These are phyloP conservation scores for Sanguinoderma infundibulare DNA, from an alignment of 1,284 basidiomycete genomes.

Conservation along the genomic window DNA sequence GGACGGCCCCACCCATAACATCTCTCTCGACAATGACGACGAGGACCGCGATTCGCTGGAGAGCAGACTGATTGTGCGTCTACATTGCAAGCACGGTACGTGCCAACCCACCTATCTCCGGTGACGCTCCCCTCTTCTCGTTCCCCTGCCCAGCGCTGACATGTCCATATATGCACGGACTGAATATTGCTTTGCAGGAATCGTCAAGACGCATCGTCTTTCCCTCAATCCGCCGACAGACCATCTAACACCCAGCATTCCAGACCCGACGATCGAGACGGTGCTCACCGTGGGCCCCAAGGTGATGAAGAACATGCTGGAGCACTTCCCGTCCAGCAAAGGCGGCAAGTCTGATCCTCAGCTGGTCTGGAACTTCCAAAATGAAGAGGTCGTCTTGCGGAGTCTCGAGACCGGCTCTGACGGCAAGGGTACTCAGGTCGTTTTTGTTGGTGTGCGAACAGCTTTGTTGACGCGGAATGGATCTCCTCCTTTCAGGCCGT, in stretches of 20 bases:
- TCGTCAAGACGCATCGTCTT: constrained; percentile 79
- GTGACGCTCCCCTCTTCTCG: not conserved
- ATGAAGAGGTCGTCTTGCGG: constrained; percentile 66
- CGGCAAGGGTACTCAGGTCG: constrained; percentile 52
- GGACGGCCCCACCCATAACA: constrained; percentile 47
- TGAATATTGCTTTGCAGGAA: constrained; percentile 48
- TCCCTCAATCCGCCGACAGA: constrained; percentile 60
- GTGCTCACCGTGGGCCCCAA: constrained; percentile 70
- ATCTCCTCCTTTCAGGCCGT: constrained; percentile 46
- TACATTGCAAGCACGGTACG: constrained; percentile 82
- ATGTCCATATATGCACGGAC: constrained; percentile 2
- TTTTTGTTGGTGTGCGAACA: not conserved
- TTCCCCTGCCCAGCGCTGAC: not conserved
- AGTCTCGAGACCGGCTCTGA: constrained; percentile 71
- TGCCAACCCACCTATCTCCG: constrained; percentile 2
- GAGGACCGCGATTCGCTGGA: constrained; percentile 68
- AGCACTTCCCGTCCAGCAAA: constrained; percentile 72
- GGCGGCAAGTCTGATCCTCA: constrained; percentile 72
- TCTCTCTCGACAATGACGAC: constrained; percentile 34
- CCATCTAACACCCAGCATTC: constrained; percentile 63
- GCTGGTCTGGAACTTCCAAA: constrained; percentile 75
- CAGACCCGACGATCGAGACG: constrained; percentile 60
- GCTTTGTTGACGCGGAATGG: not conserved
- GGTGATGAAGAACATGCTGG: constrained; percentile 75
- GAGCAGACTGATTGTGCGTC: constrained; percentile 68